Base-by-base conservation (phyloP, 768 basidiomycete species). In the Suillus occidentalis region DNA sequence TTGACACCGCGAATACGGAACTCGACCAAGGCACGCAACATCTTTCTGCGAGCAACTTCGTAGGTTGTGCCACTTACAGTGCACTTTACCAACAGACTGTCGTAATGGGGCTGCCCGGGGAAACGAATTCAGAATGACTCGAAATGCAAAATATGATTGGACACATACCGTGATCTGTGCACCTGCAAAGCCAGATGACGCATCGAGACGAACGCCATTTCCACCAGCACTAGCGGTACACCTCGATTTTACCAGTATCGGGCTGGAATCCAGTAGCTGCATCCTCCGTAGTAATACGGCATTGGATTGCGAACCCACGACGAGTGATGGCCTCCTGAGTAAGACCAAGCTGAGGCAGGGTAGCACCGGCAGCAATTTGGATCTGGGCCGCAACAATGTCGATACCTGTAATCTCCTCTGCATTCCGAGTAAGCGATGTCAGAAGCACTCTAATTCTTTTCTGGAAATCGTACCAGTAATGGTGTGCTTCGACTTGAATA, bases 1-100 rank as follows among this genome's bases (percentile, higher is more conserved):
- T 98, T 98, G 78, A 98, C 95, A 71, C 97, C 97, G 69, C 97
- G 94, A 71, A 99, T 99, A 72, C 97, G 92, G 89, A 99, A 99
- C 76, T 99, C 97, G 56, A 99, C 95, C n/a, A 99, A 87, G 40
- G 97, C 97, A 71, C 97, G 93, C 62, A 99, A 87, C 95, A 99
- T 99, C 85, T 99, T 99, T 69, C 97, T 86, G 65, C 97, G 90
- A 43, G 97, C 97, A 60, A 99, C 96, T 74, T 99, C 97, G 73
- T 98, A 99, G 1, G 97, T 99, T 3, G 97, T 96, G 59, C 97
- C 97, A 67, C 90, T 94, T 63, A 97, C 95, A 45, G 89, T 90
- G 72, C 94, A 95, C 80, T 99, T 99, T 72, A 99, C 97, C 58
- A 99, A 84, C 78, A 99, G 83, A 72, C 94, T 95, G 81, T 99